Evolutionary conservation across 106 monocot species (phyloP), one percentile per base, ranked within the genome.

Genomic region (Dendrobium catenatum): DNA sequence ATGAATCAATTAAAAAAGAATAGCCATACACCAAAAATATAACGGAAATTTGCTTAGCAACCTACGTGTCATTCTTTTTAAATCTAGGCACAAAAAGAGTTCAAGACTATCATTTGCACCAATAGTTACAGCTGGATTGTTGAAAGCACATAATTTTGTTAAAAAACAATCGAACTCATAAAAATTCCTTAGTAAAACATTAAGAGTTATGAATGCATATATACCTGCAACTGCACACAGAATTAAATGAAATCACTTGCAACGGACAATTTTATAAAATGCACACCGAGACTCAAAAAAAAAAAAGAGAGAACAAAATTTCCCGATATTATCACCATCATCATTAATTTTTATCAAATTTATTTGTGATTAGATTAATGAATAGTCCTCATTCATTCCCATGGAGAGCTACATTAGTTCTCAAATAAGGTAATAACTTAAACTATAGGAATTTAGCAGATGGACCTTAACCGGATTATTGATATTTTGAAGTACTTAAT

Each of bases 1-100:
- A 83, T 68, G 55, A 83, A 79, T 76, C 33, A 43, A 47, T 26
- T 81, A 49, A 4, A 13, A 59, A 49, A 2, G 5, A 59, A 72
- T 10, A 27, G 26, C 22, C 17, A 55, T n/a, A 6, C 44, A 29
- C n/a, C 56, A 58, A 47, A 47, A 73, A 7, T 44, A 78, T 0
- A 42, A 43, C 43, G 20, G 15, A 42, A 74, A 4, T 74, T 43
- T 33, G 33, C 13, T 16, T 42, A 43, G 42, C 6, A 42, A 43
- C 5, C 4, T 41, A 19, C 37, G 70, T 70, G 1, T 70, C 3
- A 16, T 70, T 66, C 26, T 66, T 26, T 66, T 1, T 24, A 66
- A 66, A 70, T 29, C 9, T 24, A 68, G 8, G 33, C 8, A 70
- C 31, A 27, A 70, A 70, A 20, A 16, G 33, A 37, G 33, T 51